phyloP scores from a whole-genome alignment of 192 early-diverging fungal genomes.

The Pilobolus umbonatus region DNA sequence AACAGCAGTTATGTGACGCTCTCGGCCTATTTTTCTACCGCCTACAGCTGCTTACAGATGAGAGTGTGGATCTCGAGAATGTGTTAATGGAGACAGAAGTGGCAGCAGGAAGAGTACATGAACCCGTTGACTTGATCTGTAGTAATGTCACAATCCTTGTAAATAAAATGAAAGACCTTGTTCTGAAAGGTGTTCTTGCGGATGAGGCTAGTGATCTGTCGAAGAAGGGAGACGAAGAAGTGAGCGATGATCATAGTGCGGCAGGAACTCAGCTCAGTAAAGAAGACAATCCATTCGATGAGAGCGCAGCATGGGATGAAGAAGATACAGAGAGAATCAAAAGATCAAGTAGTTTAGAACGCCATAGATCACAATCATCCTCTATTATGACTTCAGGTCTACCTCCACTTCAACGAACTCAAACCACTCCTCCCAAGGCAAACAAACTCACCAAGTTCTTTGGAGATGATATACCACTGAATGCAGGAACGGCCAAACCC shows the following conservation, averaged over 20 bases:
- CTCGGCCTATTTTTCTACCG: slow-evolving; percentile 15
- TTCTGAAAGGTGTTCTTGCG: too few species aligned
- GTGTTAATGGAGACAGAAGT: not conserved
- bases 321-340: not conserved
- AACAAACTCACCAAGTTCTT: slow-evolving; percentile 58
- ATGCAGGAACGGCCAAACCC: slow-evolving; percentile 1
- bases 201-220: too few species aligned
- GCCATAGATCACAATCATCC: not conserved
- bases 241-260: not conserved
- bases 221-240: not conserved
- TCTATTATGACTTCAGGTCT: not conserved
- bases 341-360: not conserved
- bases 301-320: not conserved
- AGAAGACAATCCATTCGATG: not conserved
- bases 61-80: not conserved
- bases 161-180: too few species aligned
- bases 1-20: not conserved
- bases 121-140: slow-evolving; percentile 16
- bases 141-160: slow-evolving; percentile 3
- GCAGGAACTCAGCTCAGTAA: not conserved
- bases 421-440: not conserved
- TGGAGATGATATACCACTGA: slow-evolving; percentile 43
- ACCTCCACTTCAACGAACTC: not conserved
- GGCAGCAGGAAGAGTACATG: not conserved
- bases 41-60: slow-evolving; percentile 19